Base-by-base conservation (phyloP, 306 rosid species). In the Medicago arabica region DNA sequence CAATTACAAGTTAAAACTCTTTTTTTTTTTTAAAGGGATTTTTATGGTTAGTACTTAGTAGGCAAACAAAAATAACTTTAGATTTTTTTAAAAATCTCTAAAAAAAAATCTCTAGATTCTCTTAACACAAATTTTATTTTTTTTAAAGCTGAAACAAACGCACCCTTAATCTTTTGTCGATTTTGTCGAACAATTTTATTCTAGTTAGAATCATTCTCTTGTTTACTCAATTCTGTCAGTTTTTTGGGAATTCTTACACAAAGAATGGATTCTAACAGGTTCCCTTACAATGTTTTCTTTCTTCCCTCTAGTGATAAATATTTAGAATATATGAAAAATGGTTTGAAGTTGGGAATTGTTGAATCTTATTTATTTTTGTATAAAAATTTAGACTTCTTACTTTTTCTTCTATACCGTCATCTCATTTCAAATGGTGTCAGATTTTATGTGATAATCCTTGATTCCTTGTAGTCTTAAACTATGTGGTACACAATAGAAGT, bases 401-500 rank as follows among this genome's bases (percentile, higher is more conserved):
- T 43, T 69, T 71, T 67, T 61, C 36, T 72, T 76, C 53, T 8
- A 25, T 59, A 53, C 55, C 11, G 65, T 65, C 46, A 11, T 66
- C 43, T 16, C 18, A 60, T 76, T 49, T 51, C 25, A 31, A 34
- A 71, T 41, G 17, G 58, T 54, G n/a, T 62, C 62, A 63, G 51
- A 39, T 57, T 51, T 64, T 41, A 69, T 68, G 38, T 44, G 69
- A 17, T 50, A 61, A 47, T 38, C 38, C 59, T 69, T 77, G 64
- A 65, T 66, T 59, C n/a, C 17, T 46, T 78, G 67, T 66, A 67
- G 28, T 62, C 62, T 79, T 76, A 36, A 76, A 82, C 60, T 38
- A 81, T 78, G 64, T 72, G 74, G 61, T 65, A 69, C 76, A 38
- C 83, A 58, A 69, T 49, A 76, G 61, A 40, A 70, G 71, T 51